Percentiles rank a stretch among this genome's conserved stretches.
Conservation (phyloP, 805 yeast species). For the Ogataea nitratoaversa region DNA sequence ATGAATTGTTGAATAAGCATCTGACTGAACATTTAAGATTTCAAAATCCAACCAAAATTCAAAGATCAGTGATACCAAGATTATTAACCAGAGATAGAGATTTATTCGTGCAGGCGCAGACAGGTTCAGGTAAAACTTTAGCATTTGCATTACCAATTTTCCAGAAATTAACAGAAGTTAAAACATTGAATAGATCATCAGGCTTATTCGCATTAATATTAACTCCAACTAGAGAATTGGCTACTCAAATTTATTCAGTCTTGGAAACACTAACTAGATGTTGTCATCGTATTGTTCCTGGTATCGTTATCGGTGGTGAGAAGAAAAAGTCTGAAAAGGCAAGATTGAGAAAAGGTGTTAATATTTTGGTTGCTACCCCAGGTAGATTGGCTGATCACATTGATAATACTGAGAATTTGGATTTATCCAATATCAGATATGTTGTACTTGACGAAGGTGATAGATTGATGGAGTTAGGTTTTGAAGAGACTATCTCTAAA, state of each 20-base stretch:
- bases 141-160: slow-evolving; percentile 83
- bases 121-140: slow-evolving; percentile 96
- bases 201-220: slow-evolving; percentile 88
- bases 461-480: slow-evolving; percentile 90
- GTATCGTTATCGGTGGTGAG: slow-evolving; percentile 96
- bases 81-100: slow-evolving; percentile 49
- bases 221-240: slow-evolving; percentile 94
- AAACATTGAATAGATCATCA: slow-evolving; percentile 50
- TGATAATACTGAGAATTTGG: slow-evolving; percentile 77
- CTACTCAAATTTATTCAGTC: slow-evolving; percentile 82
- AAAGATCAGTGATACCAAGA: slow-evolving; percentile 72
- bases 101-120: slow-evolving; percentile 89
- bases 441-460: slow-evolving; percentile 97
- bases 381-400: slow-evolving; percentile 94
- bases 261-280: slow-evolving; percentile 67
- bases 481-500: slow-evolving; percentile 84
- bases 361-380: slow-evolving; percentile 94
- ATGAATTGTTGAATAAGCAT: slow-evolving; percentile 47
- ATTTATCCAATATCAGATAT: slow-evolving; percentile 72
- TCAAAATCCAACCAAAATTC: slow-evolving; percentile 79
- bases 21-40: slow-evolving; percentile 53
- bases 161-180: slow-evolving; percentile 60
- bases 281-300: slow-evolving; percentile 89
- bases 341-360: slow-evolving; percentile 90
- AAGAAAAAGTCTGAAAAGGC: slow-evolving; percentile 97